These are phyloP conservation scores for Gossypium australe DNA, from an alignment of 345 rosid species.

Conservation along the genomic window DNA sequence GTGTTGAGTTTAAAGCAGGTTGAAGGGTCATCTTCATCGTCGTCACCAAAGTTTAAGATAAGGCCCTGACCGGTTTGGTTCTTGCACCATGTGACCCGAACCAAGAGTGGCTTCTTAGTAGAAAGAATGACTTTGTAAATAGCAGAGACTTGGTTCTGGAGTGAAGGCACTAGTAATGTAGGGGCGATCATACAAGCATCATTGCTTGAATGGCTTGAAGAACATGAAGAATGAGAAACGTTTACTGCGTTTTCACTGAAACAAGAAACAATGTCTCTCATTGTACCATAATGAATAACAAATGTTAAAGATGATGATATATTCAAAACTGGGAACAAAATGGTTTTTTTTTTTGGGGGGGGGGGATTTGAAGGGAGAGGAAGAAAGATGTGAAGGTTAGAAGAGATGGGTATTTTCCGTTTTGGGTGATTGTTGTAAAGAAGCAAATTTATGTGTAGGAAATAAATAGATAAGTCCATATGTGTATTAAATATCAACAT, in stretches of 20 bases:
- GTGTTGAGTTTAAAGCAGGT: conserved; percentile 61
- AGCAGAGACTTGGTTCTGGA: background rate
- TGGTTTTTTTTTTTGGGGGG: conserved; percentile 7
- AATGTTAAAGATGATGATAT: background rate
- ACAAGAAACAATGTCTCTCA: conserved; percentile 87
- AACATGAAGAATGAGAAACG: conserved; percentile 60
- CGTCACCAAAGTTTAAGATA: conserved; percentile 45
- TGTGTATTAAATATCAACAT: conserved; percentile 8
- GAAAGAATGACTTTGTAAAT: background rate
- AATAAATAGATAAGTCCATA: conserved; percentile 12
- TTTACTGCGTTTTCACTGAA: conserved; percentile 68
- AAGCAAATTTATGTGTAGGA: conserved; percentile 3
- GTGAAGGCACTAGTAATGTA: background rate
- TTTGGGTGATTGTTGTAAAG: conserved; percentile 10
- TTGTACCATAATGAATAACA: conserved; percentile 19
- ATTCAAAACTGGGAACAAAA: background rate
- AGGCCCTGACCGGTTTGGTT: conserved; percentile 44
- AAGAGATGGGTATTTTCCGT: conserved; percentile 12
- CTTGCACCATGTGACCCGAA: background rate
- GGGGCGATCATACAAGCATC: background rate
- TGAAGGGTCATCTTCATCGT: conserved; percentile 30
- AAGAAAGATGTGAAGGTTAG: conserved; percentile 15
- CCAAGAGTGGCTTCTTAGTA: background rate
- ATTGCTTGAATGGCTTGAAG: conserved; percentile 15
- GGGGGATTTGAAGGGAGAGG: conserved; percentile 10